Base-by-base conservation (phyloP, 495 filamentous ascomycete species). In the Emericellopsis terricola region DNA sequence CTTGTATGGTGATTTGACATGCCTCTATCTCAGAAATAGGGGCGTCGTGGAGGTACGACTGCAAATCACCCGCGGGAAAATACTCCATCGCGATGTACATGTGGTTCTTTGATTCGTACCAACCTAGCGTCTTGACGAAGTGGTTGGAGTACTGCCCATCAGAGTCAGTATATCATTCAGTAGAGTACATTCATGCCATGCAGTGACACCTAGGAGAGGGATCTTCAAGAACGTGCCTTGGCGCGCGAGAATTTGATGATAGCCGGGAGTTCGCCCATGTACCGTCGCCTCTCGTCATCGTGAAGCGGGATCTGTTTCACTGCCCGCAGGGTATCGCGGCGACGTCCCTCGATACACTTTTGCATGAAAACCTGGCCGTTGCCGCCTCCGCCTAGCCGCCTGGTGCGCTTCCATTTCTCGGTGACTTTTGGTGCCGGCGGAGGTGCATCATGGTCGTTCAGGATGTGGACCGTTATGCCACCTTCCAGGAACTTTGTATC, bases 21-120 rank as follows among this genome's bases (percentile, higher is more conserved):
- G 42, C 57, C 17, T 68, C 51, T 10, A 13, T 8, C 34, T 65
- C 63, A 15, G 54, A 47, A 1, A 64, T 23, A 1, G 27, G 41
- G 2, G 14, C 17, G 8, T 29, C 14, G 1, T 30, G 21, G 8
- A 59, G 33, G 29, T 56, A 50, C 15, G 19, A 39, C 21, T 49
- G 35, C 21, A 62, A 35, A 26, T 57, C 48, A 0, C 59, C 56
- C 24, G 47, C 29, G 7, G 45, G 36, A 19, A 57, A 40, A 36
- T 62, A 61, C 34, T 64, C 60, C 59, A 61, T 61, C 6, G 57
- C 44, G 19, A 64, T 48, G 28, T 45, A 56, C 2, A 64, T 28
- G 8, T 23, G 30, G 0, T 45, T 43, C 0, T 36, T 17, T 15
- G 34, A 33, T 28, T 61, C 51, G 35, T 51, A 62, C 60, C 60